phyloP scores from a whole-genome alignment of 257 asterid species.

The Jasminum sambac region DNA sequence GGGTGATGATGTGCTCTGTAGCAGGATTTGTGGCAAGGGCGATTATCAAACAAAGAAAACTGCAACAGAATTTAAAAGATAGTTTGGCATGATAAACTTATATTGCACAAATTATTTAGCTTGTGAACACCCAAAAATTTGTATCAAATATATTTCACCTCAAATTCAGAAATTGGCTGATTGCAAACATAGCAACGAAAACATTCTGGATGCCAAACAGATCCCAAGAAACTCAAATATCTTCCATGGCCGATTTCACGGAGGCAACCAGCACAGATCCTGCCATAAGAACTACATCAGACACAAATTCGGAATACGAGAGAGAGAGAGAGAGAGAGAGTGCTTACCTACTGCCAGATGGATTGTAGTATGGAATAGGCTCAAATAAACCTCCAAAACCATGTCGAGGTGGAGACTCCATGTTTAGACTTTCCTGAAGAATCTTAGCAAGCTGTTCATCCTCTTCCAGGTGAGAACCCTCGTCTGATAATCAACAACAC shows the following conservation, averaged over 20 bases:
- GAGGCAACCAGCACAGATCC: constrained; percentile 83
- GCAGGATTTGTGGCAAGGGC: constrained; percentile 75
- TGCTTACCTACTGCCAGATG: constrained; percentile 42
- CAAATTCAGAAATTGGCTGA: constrained; percentile 68
- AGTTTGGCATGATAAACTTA: constrained; percentile 2
- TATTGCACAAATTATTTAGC: not conserved
- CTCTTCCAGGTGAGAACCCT: constrained; percentile 48
- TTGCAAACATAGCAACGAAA: constrained; percentile 65
- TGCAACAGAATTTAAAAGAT: constrained; percentile 30
- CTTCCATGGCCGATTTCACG: constrained; percentile 70
- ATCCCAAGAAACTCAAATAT: constrained; percentile 65
- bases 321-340: not conserved
- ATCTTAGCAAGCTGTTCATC: constrained; percentile 72
- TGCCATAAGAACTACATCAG: constrained; percentile 13
- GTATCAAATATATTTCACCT: constrained; percentile 38
- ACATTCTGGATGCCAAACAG: constrained; percentile 89
- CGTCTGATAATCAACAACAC: constrained; percentile 29
- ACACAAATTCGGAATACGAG: not conserved
- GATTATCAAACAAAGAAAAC: constrained; percentile 60
- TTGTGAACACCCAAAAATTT: not conserved
- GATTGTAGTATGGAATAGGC: constrained; percentile 28
- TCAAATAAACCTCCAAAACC: constrained; percentile 41
- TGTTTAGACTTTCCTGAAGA: constrained; percentile 62
- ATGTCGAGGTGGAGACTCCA: constrained; percentile 53
- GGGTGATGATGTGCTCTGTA: constrained; percentile 73